Evolutionary conservation across 306 rosid genomes (phyloP).

Genomic region (Vachellia collinsii): DNA sequence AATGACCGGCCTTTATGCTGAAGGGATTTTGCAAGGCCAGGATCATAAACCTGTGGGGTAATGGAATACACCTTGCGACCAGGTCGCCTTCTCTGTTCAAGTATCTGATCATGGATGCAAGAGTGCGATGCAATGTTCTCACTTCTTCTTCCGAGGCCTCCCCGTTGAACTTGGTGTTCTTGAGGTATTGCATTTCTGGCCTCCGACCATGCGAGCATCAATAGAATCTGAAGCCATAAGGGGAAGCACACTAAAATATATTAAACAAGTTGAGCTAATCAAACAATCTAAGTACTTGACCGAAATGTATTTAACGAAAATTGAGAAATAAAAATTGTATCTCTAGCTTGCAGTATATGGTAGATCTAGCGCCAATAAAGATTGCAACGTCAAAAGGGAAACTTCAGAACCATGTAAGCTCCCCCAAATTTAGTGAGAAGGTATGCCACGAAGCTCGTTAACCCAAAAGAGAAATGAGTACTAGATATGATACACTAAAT

Average conservation of each 20-base stretch:
- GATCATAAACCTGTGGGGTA: conserved; percentile 82
- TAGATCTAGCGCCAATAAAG: background rate
- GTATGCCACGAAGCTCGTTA: conserved; percentile 23
- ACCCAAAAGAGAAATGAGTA: conserved; percentile 1
- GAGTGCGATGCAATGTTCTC: conserved; percentile 79
- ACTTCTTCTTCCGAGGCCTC: conserved; percentile 48
- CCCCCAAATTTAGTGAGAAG: conserved; percentile 20
- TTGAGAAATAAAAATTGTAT: conserved; percentile 5
- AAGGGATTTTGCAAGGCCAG: conserved; percentile 52
- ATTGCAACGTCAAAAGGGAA: background rate
- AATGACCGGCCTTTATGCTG: conserved; percentile 76
- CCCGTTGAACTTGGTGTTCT: conserved; percentile 50
- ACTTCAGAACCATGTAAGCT: conserved; percentile 2
- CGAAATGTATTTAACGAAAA: conserved; percentile 8
- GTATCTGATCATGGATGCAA: conserved; percentile 94
- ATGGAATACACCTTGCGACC: conserved; percentile 89
- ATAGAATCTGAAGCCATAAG: conserved; percentile 61
- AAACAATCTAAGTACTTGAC: background rate
- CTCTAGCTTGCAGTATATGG: background rate
- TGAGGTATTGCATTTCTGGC: conserved; percentile 51
- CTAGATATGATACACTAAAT: conserved; percentile 27
- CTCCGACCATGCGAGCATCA: conserved; percentile 60
- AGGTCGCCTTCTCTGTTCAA: conserved; percentile 84
- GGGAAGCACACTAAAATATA: conserved; percentile 1
- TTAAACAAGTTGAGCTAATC: conserved; percentile 22